phyloP scores from a whole-genome alignment of 805 yeast genomes.

The Wickerhamomyces sydowiorum region DNA sequence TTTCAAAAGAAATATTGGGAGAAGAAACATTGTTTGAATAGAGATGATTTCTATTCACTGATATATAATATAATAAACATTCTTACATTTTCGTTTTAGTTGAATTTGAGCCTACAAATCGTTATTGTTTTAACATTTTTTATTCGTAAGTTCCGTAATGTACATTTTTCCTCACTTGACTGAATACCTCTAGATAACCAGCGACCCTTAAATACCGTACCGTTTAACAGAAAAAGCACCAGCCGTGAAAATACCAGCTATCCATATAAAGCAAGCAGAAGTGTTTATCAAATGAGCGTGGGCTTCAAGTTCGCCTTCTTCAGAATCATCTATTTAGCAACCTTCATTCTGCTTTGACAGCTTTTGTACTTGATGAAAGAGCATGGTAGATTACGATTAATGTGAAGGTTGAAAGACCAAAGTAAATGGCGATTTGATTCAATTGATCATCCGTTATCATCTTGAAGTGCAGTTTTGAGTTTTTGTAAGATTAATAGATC shows the following conservation, averaged over 20 bases:
- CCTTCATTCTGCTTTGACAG: conserved; percentile 18
- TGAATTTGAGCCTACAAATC: neutral
- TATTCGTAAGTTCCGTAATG: too few species aligned
- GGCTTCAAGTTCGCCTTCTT: too few species aligned
- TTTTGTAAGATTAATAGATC: too few species aligned
- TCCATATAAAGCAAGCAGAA: too few species aligned
- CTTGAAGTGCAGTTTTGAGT: conserved; percentile 2
- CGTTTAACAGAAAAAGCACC: too few species aligned
- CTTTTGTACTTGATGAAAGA: conserved; percentile 37
- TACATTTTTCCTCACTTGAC: too few species aligned
- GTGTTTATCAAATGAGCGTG: too few species aligned
- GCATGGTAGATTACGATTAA: conserved; percentile 67
- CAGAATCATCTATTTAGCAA: too few species aligned
- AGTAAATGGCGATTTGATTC: conserved; percentile 58
- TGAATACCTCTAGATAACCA: too few species aligned
- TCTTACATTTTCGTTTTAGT: neutral
- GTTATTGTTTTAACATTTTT: too few species aligned
- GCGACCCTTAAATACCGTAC: too few species aligned
- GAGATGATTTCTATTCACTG: neutral
- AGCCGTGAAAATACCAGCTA: too few species aligned
- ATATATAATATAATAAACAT: neutral
- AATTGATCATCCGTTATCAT: conserved; percentile 82
- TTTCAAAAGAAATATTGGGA: conserved; percentile 38
- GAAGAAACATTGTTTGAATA: conserved; percentile 25
- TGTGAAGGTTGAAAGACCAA: conserved; percentile 64